These are phyloP conservation scores for Tricholoma flavovirens DNA, from an alignment of 768 basidiomycete species.

Conservation along the genomic window DNA sequence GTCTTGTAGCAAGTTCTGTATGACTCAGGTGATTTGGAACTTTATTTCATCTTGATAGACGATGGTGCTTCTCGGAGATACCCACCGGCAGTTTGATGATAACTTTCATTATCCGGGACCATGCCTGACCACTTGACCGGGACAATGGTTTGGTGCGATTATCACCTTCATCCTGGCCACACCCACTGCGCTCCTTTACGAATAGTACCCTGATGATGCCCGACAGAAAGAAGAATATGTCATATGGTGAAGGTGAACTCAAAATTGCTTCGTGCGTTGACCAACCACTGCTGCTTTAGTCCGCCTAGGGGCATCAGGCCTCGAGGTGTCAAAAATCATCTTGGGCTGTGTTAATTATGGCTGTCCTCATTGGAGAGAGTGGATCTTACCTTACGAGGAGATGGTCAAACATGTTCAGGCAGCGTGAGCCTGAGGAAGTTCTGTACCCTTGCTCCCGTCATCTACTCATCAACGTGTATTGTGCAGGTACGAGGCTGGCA, in stretches of 20 bases:
- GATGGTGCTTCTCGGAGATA: background rate
- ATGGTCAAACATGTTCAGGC: slow-evolving; percentile 44
- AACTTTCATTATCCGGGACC: too few species aligned
- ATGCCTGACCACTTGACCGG: background rate
- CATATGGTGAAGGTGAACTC: background rate
- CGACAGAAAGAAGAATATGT: background rate
- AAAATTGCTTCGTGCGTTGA: background rate
- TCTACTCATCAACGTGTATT: background rate
- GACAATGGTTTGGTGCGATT: background rate
- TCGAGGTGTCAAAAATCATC: slow-evolving; percentile 58
- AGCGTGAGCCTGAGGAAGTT: slow-evolving; percentile 31
- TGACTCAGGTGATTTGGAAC: too few species aligned
- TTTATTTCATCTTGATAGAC: background rate
- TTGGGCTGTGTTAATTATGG: slow-evolving; percentile 57
- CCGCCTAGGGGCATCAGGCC: slow-evolving; percentile 42
- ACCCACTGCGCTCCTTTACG: background rate
- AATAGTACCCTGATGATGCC: background rate
- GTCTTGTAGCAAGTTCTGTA: too few species aligned
- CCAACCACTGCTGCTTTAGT: slow-evolving; percentile 20
- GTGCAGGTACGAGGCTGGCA: slow-evolving; percentile 48
- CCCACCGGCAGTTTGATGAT: background rate
- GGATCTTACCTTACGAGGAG: slow-evolving; percentile 41
- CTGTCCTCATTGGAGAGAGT: slow-evolving; percentile 39
- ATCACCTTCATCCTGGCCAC: background rate
- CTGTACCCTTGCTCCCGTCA: background rate